Percentiles rank a stretch among this genome's conserved stretches.
phyloP scores from a whole-genome alignment of 2,329 filamentous ascomycete genomes.

The Teratosphaeria viscida region DNA sequence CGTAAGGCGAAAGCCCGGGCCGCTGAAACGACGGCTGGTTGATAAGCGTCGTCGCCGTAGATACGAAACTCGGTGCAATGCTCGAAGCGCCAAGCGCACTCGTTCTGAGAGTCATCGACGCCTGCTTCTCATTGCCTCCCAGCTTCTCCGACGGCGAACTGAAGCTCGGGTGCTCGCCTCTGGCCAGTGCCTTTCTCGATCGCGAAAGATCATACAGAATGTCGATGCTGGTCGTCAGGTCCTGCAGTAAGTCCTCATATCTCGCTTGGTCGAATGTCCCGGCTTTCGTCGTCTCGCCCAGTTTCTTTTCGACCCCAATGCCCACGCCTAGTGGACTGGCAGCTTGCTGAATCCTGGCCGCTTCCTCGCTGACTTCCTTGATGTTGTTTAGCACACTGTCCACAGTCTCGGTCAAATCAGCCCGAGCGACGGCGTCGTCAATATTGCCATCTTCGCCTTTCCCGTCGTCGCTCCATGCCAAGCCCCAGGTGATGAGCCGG shows the following conservation, averaged over 20 bases:
- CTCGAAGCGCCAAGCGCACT: constrained; percentile 6
- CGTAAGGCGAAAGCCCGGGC: constrained; percentile 22
- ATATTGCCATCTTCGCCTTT: constrained; percentile 57
- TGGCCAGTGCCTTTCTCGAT: constrained; percentile 43
- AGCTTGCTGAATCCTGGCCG: constrained; percentile 54
- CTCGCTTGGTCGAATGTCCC: constrained; percentile 54
- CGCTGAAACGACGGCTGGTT: constrained; percentile 23
- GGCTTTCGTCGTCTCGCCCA: constrained; percentile 27
- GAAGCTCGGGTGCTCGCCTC: constrained; percentile 27
- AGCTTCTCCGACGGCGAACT: constrained; percentile 5
- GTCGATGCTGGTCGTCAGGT: constrained; percentile 68
- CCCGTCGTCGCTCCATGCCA: constrained; percentile 67
- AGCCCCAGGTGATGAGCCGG: constrained; percentile 65
- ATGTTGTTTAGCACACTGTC: constrained; percentile 71
- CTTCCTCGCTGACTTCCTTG: constrained; percentile 67
- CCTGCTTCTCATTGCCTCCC: constrained; percentile 7
- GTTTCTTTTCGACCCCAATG: constrained; percentile 21
- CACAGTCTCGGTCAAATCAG: constrained; percentile 65
- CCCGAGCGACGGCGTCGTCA: constrained; percentile 56
- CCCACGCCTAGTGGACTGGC: constrained; percentile 19
- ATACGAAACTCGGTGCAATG: constrained; percentile 23
- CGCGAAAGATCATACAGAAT: constrained; percentile 67
- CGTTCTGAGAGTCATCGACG: constrained; percentile 5
- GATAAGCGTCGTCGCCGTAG: constrained; percentile 34
- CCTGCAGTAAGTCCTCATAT: constrained; percentile 63